These are phyloP conservation scores for Ganoderma leucocontextum DNA, from an alignment of 1,284 basidiomycete genomes.

Conservation along the genomic window DNA sequence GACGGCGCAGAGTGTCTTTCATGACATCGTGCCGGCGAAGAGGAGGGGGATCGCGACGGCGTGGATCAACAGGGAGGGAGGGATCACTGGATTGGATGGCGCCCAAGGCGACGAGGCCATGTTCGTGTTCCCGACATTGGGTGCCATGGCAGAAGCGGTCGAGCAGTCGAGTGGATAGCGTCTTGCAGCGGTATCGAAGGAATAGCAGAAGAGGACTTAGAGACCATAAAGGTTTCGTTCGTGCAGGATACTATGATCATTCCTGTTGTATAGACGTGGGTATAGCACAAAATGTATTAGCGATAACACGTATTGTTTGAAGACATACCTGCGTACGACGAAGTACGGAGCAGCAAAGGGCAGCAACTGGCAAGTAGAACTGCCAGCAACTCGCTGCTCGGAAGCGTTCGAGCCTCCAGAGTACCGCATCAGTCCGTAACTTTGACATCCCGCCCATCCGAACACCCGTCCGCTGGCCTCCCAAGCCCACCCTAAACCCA, in stretches of 20 bases:
- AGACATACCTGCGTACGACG: background rate
- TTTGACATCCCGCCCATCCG: background rate
- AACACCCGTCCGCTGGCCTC: background rate
- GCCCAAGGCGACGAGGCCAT: conserved; percentile 46
- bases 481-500: conserved; percentile 36
- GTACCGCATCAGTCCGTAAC: background rate
- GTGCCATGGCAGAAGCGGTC: conserved; percentile 63
- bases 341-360: too few relatives aligned
- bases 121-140: conserved; percentile 65
- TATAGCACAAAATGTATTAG: background rate
- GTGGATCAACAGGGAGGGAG: conserved; percentile 67
- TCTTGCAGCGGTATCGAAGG: background rate
- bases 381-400: too few relatives aligned
- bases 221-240: background rate
- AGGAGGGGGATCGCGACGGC: conserved; percentile 40
- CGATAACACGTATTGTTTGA: background rate
- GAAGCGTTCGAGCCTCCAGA: background rate
- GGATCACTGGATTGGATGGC: conserved; percentile 50
- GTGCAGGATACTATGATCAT: background rate
- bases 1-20: conserved; percentile 63
- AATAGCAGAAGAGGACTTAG: background rate
- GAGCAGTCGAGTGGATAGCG: conserved; percentile 40
- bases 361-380: too few relatives aligned
- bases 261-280: background rate
- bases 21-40: conserved; percentile 33